Conservation (phyloP, 768 basidiomycete genomes). For the Porphyrellus cyaneotinctus region DNA sequence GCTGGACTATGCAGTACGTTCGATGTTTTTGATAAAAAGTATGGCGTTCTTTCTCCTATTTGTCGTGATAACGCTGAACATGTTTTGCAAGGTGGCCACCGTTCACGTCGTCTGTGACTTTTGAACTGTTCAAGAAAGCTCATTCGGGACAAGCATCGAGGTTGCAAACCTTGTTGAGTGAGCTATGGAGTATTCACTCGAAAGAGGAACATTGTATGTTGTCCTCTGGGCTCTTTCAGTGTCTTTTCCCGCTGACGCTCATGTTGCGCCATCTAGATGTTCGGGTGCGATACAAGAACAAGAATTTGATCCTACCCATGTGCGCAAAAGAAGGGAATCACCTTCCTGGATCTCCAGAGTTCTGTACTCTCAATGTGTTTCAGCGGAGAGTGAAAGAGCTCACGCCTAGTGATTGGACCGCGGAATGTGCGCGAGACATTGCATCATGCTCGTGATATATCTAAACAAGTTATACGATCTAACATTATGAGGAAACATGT, state of each 20-base stretch:
- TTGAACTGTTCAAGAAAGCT: constrained; percentile 61
- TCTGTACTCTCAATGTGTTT: constrained; percentile 68
- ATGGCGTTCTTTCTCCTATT: constrained; percentile 15
- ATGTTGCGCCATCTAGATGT: constrained; percentile 39
- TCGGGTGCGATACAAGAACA: constrained; percentile 76
- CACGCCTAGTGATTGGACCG: constrained; percentile 61
- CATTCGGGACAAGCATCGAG: constrained; percentile 8
- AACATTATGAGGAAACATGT: too few relatives aligned
- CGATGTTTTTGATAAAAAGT: constrained; percentile 72
- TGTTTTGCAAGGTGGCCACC: constrained; percentile 57
- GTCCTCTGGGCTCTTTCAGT: neutral
- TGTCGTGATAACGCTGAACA: neutral
- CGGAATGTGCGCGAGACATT: constrained; percentile 48
- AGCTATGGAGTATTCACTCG: constrained; percentile 31
- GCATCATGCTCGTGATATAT: constrained; percentile 1
- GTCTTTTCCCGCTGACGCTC: neutral
- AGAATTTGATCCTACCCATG: constrained; percentile 54
- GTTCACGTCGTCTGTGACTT: constrained; percentile 69
- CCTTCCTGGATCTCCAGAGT: constrained; percentile 63
- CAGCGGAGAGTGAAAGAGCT: constrained; percentile 56
- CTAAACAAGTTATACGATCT: neutral
- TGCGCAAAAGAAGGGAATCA: constrained; percentile 68
- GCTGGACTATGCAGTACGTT: constrained; percentile 61
- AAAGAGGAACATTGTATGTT: constrained; percentile 43
- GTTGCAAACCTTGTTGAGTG: constrained; percentile 42